Base-by-base conservation (phyloP, 1,284 basidiomycete genomes). In the Ganoderma lingzhi region DNA sequence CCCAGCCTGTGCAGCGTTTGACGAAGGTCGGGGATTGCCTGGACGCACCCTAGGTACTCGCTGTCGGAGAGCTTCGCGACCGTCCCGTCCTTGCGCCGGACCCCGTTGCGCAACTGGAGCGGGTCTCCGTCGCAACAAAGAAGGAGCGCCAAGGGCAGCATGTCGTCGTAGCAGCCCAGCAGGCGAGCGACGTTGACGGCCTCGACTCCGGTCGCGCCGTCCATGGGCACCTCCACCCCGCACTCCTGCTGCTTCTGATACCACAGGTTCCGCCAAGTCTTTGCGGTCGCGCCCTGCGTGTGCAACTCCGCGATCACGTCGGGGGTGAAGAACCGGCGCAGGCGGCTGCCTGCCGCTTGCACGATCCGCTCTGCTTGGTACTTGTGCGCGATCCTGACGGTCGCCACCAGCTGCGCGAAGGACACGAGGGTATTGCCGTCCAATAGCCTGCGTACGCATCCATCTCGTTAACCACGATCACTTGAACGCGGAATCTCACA, bases 381-480 rank as follows among this genome's bases (percentile, higher is more conserved):
- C 39, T 68, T 68, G 67, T 68, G 67, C 30, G 37, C 63, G 19
- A 68, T n/a, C 28, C 63, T 12, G 53, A 28, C 1, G 12, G 30
- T 32, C 6, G 28, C 53, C 4, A 28, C 53, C 28, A 55, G 30
- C 14, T 4, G 12, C 8, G 19, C 9, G 30, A 55, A 55, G 53
- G 53, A 10, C 19, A 48, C 28, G 14, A 17, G 28, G 10, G 4
- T 55, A n/a, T 5, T 55, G 28, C 30, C 8, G 30, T 17, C 10
- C 53, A 55, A 30, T 4, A 55, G 53, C 28, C 23, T 28, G 12
- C 10, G 53, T 17, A 55, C 9, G 28, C 15, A 12, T 14, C 6
- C 28, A 2, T 28, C 53, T 14, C 12, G 23, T 32, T 32, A 32
- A 10, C 8, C 12, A 32, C 53, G 15, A 23, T 30, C n/a, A n/a